phyloP scores from a whole-genome alignment of 108 stramenopile species.

The Mayamaea pseudoterrestris region DNA sequence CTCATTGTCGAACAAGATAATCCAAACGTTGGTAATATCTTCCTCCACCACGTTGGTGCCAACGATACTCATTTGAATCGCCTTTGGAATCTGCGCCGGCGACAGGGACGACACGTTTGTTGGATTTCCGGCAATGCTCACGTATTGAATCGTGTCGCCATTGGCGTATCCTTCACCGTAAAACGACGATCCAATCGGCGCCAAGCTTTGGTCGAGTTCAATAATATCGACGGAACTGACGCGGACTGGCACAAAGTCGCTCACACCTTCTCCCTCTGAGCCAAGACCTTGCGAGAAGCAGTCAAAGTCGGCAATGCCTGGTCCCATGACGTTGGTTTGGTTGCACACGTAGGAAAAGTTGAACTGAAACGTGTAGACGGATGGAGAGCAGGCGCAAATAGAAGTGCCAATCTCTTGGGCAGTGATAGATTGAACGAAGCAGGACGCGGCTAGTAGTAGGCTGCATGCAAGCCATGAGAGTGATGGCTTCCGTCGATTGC shows the following conservation, averaged over 20 bases:
- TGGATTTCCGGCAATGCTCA: constrained; percentile 7
- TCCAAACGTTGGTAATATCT: constrained; percentile 11
- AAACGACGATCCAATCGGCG: constrained; percentile 6
- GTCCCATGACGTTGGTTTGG: constrained; percentile 3
- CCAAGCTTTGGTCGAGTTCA: constrained; percentile 19
- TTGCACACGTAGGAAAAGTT: constrained; percentile 18
- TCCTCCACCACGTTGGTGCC: constrained; percentile 13
- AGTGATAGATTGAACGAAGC: background rate
- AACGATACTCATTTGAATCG: constrained; percentile 21
- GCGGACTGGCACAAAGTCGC: constrained; percentile 18
- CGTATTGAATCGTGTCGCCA: constrained; percentile 22
- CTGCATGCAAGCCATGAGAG: too few species aligned
- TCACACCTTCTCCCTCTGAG: constrained; percentile 10
- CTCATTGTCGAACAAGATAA: constrained; percentile 17
- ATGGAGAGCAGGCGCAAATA: constrained; percentile 22
- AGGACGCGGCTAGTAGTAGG: background rate
- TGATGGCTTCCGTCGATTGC: too few species aligned
- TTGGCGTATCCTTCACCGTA: constrained; percentile 8
- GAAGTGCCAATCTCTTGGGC: background rate
- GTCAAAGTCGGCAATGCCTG: constrained; percentile 9
- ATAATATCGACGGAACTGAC: constrained; percentile 21
- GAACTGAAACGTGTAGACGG: constrained; percentile 18
- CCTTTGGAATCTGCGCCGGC: constrained; percentile 6
- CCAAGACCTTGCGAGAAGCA: constrained; percentile 19
- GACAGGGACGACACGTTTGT: background rate